Conservation (phyloP, 2,329 filamentous ascomycete genomes). For the Rhynchosporium graminicola region DNA sequence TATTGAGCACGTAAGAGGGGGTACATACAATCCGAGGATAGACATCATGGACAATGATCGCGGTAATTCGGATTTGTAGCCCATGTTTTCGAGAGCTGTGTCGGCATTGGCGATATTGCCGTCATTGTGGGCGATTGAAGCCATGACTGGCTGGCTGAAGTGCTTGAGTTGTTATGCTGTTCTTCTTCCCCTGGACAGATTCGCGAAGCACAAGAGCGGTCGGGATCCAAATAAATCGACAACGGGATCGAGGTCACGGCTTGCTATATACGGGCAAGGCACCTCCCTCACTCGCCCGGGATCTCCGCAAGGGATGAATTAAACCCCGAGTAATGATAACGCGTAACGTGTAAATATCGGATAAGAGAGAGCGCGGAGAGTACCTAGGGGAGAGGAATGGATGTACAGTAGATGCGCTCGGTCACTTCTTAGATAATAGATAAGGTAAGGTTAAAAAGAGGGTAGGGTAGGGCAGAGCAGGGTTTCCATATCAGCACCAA, state of each 20-base stretch:
- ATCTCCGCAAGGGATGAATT: background rate
- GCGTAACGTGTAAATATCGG: slow-evolving; percentile 24
- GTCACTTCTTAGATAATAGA: slow-evolving; percentile 1
- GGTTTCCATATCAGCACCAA: background rate
- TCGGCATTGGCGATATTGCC: slow-evolving; percentile 27
- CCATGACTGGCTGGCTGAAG: slow-evolving; percentile 3
- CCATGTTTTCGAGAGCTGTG: slow-evolving; percentile 46
- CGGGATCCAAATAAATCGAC: background rate
- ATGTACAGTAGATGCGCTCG: background rate
- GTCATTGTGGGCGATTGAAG: slow-evolving; percentile 21
- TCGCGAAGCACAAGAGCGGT: slow-evolving; percentile 6
- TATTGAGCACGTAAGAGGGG: slow-evolving; percentile 12
- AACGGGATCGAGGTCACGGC: background rate
- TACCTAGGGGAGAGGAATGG: background rate
- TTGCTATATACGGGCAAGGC: slow-evolving; percentile 12
- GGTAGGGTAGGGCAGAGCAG: too few relatives aligned
- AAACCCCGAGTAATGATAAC: slow-evolving; percentile 17
- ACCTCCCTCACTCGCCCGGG: background rate
- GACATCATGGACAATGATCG: slow-evolving; percentile 69
- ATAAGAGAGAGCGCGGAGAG: slow-evolving; percentile 4
- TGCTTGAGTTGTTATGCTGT: slow-evolving; percentile 6
- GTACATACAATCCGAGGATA: slow-evolving; percentile 55
- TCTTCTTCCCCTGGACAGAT: background rate
- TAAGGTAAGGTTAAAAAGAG: slow-evolving; percentile 8
- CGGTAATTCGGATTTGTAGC: slow-evolving; percentile 67